These are phyloP conservation scores for Calonectria fujianensis DNA, from an alignment of 2,329 filamentous ascomycete genomes.

Conservation along the genomic window DNA sequence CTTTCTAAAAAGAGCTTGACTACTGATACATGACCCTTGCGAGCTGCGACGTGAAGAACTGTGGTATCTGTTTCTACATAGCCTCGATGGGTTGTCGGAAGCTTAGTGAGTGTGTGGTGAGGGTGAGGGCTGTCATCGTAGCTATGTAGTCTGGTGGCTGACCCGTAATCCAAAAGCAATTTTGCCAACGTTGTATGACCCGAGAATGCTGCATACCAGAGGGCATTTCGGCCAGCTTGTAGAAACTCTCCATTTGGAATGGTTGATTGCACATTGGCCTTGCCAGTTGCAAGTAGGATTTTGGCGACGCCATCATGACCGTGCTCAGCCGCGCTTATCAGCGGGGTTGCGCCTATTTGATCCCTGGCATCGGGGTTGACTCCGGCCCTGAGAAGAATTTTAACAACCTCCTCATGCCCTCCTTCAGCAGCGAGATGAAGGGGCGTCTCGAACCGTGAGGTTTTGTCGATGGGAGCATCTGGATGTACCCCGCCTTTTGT, in stretches of 20 bases:
- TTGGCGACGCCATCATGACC: neutral
- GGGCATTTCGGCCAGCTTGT: neutral
- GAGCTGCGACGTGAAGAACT: neutral
- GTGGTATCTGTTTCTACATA: neutral
- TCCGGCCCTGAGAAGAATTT: neutral
- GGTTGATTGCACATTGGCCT: neutral
- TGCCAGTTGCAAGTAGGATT: neutral
- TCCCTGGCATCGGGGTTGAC: neutral
- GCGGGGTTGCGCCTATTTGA: neutral
- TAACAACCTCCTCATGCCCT: neutral
- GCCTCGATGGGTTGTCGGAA: too few relatives aligned
- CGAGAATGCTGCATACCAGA: neutral
- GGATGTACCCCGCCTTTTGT: neutral
- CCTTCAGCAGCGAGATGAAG: neutral
- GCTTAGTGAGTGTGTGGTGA: too few relatives aligned
- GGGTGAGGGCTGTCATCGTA: too few relatives aligned
- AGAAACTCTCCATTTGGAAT: neutral
- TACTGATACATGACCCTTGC: neutral
- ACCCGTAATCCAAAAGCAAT: conserved; percentile 1
- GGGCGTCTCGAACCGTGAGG: too few relatives aligned
- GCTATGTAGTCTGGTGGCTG: neutral
- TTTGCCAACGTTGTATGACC: neutral
- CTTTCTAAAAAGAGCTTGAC: neutral
- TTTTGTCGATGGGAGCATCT: neutral
- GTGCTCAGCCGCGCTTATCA: neutral